Conservation (phyloP, 2,329 filamentous ascomycete genomes). For the Harringtonia lauricola region DNA sequence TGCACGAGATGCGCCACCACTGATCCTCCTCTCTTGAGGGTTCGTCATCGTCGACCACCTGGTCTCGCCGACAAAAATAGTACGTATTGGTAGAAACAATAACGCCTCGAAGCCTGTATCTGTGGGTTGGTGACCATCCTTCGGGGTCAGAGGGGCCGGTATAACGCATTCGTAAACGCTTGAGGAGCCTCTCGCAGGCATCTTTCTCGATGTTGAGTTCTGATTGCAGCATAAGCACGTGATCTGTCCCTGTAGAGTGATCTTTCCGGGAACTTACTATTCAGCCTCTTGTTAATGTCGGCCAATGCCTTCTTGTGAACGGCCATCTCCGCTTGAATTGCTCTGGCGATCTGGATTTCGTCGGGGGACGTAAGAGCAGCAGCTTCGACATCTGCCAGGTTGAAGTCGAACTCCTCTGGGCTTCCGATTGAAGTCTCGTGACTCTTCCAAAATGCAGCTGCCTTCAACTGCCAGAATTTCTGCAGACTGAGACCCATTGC, state of each 20-base stretch:
- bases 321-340: constrained; percentile 11
- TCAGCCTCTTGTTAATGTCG: constrained; percentile 7
- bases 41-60: constrained; percentile 8
- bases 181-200: constrained; percentile 4
- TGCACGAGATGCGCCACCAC: constrained; percentile 19
- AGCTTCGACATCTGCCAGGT: constrained; percentile 9
- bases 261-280: neutral
- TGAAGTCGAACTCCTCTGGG: constrained; percentile 12
- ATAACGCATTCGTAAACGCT: constrained; percentile 5
- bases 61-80: constrained; percentile 17
- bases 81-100: constrained; percentile 15
- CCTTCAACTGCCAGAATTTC: constrained; percentile 12
- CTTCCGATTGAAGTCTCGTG: constrained; percentile 11
- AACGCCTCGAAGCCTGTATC: constrained; percentile 20
- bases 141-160: constrained; percentile 13
- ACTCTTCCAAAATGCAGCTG: constrained; percentile 11
- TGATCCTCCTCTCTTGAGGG: constrained; percentile 9
- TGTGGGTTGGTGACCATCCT: constrained; percentile 16
- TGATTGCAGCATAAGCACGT: neutral
- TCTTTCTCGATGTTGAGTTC: constrained; percentile 4
- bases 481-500: constrained; percentile 11
- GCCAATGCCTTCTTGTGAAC: constrained; percentile 10
- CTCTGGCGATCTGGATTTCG: constrained; percentile 9
- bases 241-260: neutral
- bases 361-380: constrained; percentile 9